Base-by-base conservation (phyloP, 2,329 filamentous ascomycete genomes). In the Exophiala sideris region DNA sequence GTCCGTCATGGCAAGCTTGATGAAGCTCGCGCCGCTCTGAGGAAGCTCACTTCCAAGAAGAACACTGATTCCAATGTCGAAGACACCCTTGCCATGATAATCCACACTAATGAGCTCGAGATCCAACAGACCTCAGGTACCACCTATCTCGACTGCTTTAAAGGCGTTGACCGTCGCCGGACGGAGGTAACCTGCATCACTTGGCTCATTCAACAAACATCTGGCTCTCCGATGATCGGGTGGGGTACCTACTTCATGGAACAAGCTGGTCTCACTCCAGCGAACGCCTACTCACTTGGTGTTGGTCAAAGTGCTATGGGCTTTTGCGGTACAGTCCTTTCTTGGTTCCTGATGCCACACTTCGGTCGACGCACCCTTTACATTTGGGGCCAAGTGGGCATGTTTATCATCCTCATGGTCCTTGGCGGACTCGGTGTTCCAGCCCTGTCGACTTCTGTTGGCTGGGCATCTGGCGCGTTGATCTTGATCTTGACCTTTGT, bases 281-380 rank as follows among this genome's bases (percentile, higher is more conserved):
- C 20, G 45, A 58, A 70, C 41, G 68, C 73, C 0, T 76, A 73
- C 53, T 66, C 65, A 11, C 59, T 76, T 32, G 66, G 69, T 1
- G 73, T 87, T 49, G 84, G 83, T 44, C 79, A 85, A 66, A 85
- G 85, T 57, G 82, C 76, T 45, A 84, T 88, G 66, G 79, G 76
- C 9, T 76, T 79, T 54, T 65, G 79, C 4, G 79, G 79, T 3
- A 81, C 78, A 0, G 68, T 76, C 1, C 68, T 71, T 0, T 80
- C 79, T 2, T 82, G 79, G 79, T 67, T 70, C 33, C 54, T 73
- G 20, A 70, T 75, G 67, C 56, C 60, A 2, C 57, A 61, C 46
- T 63, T 63, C 41, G 62, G 62, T 47, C 61, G 62, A 16, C 60
- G 62, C 32, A 62, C 59, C 8, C 34, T 63, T 16, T 64, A 64